Evolutionary conservation across 805 yeast genomes (phyloP).

Genomic region (Wickerhamomyces sydowiorum): DNA sequence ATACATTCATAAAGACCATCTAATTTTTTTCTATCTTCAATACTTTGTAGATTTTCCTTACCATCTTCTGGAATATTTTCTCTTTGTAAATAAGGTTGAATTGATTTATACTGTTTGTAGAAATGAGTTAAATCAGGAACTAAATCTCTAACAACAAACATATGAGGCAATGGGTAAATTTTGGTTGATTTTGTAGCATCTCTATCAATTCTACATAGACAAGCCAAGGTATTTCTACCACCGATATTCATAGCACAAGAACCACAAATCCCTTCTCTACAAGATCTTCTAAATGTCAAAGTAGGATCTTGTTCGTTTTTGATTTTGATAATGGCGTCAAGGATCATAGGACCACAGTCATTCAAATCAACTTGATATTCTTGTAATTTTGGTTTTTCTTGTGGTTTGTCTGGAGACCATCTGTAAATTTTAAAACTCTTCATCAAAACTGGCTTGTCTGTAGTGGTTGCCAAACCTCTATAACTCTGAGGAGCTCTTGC

Average conservation of each 20-base stretch:
- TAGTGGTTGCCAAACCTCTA: constrained; percentile 38
- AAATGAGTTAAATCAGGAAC: constrained; percentile 97
- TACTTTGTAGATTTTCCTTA: constrained; percentile 84
- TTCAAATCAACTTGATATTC: constrained; percentile 81
- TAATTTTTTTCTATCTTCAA: constrained; percentile 90
- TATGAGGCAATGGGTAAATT: constrained; percentile 96
- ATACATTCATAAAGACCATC: constrained; percentile 98
- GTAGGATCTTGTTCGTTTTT: constrained; percentile 96
- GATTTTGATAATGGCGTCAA: constrained; percentile 91
- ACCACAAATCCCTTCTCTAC: constrained; percentile 99
- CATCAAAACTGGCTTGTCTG: constrained; percentile 48
- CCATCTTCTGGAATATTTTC: constrained; percentile 75
- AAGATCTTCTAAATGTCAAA: constrained; percentile 93
- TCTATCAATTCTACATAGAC: constrained; percentile 89
- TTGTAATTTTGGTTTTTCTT: constrained; percentile 82
- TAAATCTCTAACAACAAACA: constrained; percentile 94
- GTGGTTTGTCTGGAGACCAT: constrained; percentile 98
- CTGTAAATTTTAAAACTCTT: constrained; percentile 92
- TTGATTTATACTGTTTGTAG: constrained; percentile 97
- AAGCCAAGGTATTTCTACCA: constrained; percentile 94
- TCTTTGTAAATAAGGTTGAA: constrained; percentile 94
- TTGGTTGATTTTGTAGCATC: constrained; percentile 70
- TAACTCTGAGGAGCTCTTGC: constrained; percentile 2
- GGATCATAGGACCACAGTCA: constrained; percentile 95
- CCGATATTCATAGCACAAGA: constrained; percentile 99